Evolutionary conservation across 306 rosid genomes (phyloP).

Genomic region (Hippophae tibetana): DNA sequence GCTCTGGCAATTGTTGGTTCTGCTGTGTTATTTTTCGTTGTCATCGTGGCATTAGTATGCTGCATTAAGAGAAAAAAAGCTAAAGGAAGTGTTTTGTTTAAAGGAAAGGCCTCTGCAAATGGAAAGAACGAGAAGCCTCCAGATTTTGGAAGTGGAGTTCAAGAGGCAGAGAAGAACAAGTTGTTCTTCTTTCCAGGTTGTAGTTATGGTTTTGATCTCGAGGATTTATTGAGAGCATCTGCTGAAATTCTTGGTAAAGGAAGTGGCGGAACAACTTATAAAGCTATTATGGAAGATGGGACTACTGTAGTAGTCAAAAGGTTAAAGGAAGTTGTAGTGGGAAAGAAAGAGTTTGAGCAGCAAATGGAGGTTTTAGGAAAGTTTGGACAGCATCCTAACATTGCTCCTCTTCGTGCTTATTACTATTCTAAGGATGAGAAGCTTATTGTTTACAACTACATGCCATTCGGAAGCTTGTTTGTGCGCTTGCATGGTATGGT

Average conservation of each 20-base stretch:
- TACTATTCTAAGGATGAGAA: conserved; percentile 84
- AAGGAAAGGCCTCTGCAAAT: conserved; percentile 46
- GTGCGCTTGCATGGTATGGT: conserved; percentile 58
- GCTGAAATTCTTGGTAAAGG: conserved; percentile 93
- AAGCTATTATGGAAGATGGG: conserved; percentile 82
- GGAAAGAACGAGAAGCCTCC: conserved; percentile 53
- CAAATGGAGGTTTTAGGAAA: conserved; percentile 67
- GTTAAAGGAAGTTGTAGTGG: conserved; percentile 55
- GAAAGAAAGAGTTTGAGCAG: conserved; percentile 72
- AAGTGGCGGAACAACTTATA: conserved; percentile 70
- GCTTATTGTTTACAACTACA: conserved; percentile 67
- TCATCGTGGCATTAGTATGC: conserved; percentile 29
- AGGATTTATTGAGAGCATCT: conserved; percentile 73
- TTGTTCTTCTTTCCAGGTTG: conserved; percentile 67
- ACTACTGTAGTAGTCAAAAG: conserved; percentile 70
- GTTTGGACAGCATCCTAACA: conserved; percentile 55
- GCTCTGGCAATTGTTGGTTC: conserved; percentile 47
- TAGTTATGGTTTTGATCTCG: conserved; percentile 53
- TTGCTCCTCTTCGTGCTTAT: conserved; percentile 60
- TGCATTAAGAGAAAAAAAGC: conserved; percentile 32
- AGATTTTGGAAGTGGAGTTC: conserved; percentile 80
- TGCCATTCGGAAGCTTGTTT: conserved; percentile 69
- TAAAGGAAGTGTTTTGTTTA: conserved; percentile 29
- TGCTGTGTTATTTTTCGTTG: conserved; percentile 32
- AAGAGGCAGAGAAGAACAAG: conserved; percentile 73